Base-by-base conservation (phyloP, 2,329 filamentous ascomycete species). In the Acephala macrosclerotiorum region DNA sequence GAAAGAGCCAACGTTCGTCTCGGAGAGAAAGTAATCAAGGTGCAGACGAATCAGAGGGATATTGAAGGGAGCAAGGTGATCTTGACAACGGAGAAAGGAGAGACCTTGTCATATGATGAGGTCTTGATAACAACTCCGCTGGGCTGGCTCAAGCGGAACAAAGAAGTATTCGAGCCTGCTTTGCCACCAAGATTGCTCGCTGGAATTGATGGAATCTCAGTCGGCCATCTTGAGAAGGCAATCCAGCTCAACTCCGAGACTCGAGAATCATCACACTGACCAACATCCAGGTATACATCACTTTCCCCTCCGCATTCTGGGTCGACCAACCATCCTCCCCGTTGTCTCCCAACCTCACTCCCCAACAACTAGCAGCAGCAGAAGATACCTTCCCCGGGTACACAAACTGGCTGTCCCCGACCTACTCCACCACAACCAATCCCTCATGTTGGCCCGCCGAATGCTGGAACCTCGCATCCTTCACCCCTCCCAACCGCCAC, bases 301-400 rank as follows among this genome's bases (percentile, higher is more conserved):
- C 82, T 4, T 91, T 91, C 71, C 86, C 88, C 0, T 75, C 72
- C 4, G 85, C 88, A 0, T 91, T 90, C 75, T 91, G 89, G 89
- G 29, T 67, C 20, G 66, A 68, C 20, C 35, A 36, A 49, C 36
- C 60, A 58, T 29, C 49, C 6, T 25, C 47, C 1, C 38, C 36
- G 5, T 38, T 58, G 42, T 58, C 64, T 40, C 45, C 25, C 3
- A 57, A 40, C 25, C 53, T 62, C 33, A 60, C 61, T 18, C 64
- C 61, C 9, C 20, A 60, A 49, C 14, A 63, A 25, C 40, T 29
- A 38, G 49, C 61, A 5, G 16, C 22, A 58, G 45, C 55, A 47
- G 63, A 68, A 33, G 60, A 66, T 16, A 68, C 67, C 4, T 74
- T 73, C 35, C 67, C 71, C 0, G 82, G 85, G 51, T 90, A 89